These are phyloP conservation scores for Crithidia brevicula DNA, from an alignment of 208 protist species.

Conservation along the genomic window DNA sequence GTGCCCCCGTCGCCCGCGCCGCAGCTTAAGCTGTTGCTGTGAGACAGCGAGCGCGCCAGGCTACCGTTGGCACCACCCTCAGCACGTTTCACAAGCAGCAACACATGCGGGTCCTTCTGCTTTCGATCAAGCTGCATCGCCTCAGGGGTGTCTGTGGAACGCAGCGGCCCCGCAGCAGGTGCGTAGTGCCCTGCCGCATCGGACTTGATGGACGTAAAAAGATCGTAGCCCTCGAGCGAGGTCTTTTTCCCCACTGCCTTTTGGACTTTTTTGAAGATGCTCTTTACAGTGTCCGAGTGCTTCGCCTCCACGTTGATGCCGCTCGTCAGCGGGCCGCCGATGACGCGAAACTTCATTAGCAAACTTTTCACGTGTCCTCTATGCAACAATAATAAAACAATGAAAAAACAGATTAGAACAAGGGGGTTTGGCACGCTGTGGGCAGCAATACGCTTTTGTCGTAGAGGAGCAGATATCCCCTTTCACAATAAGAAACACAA, in stretches of 20 bases:
- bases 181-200: slow-evolving; percentile 16
- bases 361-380: no score
- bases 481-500: no score
- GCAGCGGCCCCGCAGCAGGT: slow-evolving; percentile 14
- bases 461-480: no score
- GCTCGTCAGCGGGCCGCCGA: slow-evolving; percentile 43
- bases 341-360: slow-evolving; percentile 68
- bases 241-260: slow-evolving; percentile 43
- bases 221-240: slow-evolving; percentile 37
- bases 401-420: no score
- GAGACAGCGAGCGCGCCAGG: slow-evolving; percentile 2
- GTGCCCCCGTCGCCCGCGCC: slow-evolving; percentile 1
- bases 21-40: neutral
- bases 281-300: slow-evolving; percentile 46
- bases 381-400: no score
- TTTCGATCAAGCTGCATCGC: slow-evolving; percentile 8
- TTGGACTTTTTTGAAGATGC: slow-evolving; percentile 59
- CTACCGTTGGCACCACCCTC: neutral
- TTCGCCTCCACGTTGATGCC: slow-evolving; percentile 48
- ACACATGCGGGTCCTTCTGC: slow-evolving; percentile 21
- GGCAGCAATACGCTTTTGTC: no score
- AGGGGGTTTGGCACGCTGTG: no score
- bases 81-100: slow-evolving; percentile 9
- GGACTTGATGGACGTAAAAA: slow-evolving; percentile 21
- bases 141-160: slow-evolving; percentile 26